Base-by-base conservation (phyloP, 192 early-diverging fungal genomes). In the Cladochytrium replicatum region DNA sequence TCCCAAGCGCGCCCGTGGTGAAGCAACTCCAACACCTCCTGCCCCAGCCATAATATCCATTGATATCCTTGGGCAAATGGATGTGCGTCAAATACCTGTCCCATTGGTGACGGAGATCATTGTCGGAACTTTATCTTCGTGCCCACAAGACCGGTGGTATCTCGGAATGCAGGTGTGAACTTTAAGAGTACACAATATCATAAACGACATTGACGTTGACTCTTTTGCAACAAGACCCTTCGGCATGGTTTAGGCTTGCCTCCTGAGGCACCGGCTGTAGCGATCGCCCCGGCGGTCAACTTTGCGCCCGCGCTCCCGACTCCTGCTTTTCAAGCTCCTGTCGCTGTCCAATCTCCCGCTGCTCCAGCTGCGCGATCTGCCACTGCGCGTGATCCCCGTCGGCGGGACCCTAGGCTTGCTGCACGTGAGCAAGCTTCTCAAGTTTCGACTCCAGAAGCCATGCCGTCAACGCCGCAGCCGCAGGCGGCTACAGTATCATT, bases 101-200 rank as follows among this genome's bases (percentile, higher is more conserved):
- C 9, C 27, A 8, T 8, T 63, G 5, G 56, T 63, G 6, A 53
- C 57, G 15, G 60, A 67, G 26, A 15, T 62, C 15, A 50, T 67
- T 24, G 47, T 67, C 8, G 55, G 59, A 41, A 48, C 27, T 0
- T 34, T 65, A 6, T 42, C 40, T 1, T 23, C 41, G 8, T 48
- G 44, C 30, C 29, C 44, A 28, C 26, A 25, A 8, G 9, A 26
- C 8, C n/a, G 39, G 6, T 65, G 56, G 57, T 31, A 53, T 4
- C n/a, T n/a, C n/a, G n/a, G n/a, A n/a, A n/a, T n/a, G n/a, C n/a
- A n/a, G n/a, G n/a, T n/a, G n/a, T n/a, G n/a, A n/a, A n/a, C n/a
- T n/a, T n/a, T n/a, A n/a, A n/a, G n/a, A n/a, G n/a, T n/a, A n/a
- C n/a, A n/a, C n/a, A n/a, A n/a, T n/a, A n/a, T n/a, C n/a, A n/a